Conservation (phyloP, 164 flowering plant species). For the Nymphaea colorata region DNA sequence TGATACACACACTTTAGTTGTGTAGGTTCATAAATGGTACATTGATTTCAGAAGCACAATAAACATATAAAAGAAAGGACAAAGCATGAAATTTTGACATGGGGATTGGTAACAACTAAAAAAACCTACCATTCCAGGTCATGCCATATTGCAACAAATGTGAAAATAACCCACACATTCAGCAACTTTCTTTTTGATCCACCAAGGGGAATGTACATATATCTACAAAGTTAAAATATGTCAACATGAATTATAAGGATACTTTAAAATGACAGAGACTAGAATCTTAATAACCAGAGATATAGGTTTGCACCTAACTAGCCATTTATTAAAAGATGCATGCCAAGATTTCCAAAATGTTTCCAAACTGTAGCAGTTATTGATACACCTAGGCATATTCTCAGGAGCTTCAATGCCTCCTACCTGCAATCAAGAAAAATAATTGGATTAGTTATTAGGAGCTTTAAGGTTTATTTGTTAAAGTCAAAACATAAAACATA, state of each 20-base stretch:
- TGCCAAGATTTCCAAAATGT: slow-evolving; percentile 99
- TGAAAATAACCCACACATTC: slow-evolving; percentile 88
- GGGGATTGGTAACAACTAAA: neutral
- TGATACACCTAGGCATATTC: slow-evolving; percentile 91
- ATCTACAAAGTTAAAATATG: slow-evolving; percentile 30
- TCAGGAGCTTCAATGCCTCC: slow-evolving; percentile 84
- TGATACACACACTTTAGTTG: no score
- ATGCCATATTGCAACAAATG: slow-evolving; percentile 99
- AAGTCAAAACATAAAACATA: neutral
- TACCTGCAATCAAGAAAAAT: slow-evolving; percentile 26
- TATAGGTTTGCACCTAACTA: slow-evolving; percentile 54
- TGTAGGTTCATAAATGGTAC: no score
- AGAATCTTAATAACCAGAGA: neutral
- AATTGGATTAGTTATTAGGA: neutral
- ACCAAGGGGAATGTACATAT: slow-evolving; percentile 94
- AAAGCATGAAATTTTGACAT: neutral
- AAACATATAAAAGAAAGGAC: neutral
- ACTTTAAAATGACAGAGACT: neutral
- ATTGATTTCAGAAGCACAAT: neutral
- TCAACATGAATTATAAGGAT: no score
- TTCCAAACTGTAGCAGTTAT: slow-evolving; percentile 88
- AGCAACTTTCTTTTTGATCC: slow-evolving; percentile 75
- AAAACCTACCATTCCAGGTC: slow-evolving; percentile 80
- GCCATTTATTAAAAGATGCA: slow-evolving; percentile 97
- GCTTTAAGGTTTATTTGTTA: neutral